These are phyloP conservation scores for Stenocarpella maydis DNA, from an alignment of 2,329 filamentous ascomycete genomes.

Conservation along the genomic window DNA sequence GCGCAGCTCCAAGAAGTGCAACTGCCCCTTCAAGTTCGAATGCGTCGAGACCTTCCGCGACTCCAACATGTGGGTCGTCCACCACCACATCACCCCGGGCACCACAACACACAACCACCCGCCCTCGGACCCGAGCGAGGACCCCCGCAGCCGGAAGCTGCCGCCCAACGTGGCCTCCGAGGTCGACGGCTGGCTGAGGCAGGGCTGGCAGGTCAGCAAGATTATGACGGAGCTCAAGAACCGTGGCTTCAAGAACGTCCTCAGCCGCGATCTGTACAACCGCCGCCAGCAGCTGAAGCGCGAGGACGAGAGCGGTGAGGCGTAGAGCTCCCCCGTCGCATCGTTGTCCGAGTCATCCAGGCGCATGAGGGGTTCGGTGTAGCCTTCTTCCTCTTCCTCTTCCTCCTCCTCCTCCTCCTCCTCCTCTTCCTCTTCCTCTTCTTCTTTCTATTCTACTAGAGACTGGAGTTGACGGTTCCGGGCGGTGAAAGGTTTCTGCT, in stretches of 20 bases:
- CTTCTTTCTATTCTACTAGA: background rate
- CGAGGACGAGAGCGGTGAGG: conserved; percentile 33
- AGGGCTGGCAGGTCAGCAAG: conserved; percentile 45
- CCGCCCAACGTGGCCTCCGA: conserved; percentile 43
- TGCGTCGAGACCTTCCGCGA: conserved; percentile 46
- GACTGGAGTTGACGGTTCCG: background rate
- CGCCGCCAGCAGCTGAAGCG: conserved; percentile 46
- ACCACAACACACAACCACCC: conserved; percentile 49
- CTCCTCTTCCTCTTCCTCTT: too few species aligned
- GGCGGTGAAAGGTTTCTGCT: background rate
- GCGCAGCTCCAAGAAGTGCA: conserved; percentile 48
- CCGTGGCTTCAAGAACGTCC: conserved; percentile 46
- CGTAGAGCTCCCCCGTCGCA: background rate
- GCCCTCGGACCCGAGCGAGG: conserved; percentile 46
- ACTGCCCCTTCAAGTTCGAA: conserved; percentile 49
- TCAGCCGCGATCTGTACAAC: conserved; percentile 49
- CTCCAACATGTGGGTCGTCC: conserved; percentile 47
- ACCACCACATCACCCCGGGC: conserved; percentile 42
- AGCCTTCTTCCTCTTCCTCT: too few species aligned
- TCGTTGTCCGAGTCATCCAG: background rate
- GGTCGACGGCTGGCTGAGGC: conserved; percentile 47
- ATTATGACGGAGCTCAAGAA: conserved; percentile 47
- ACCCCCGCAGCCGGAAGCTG: conserved; percentile 47
- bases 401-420: too few species aligned
- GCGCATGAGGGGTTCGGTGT: too few species aligned